A percentile compares a stretch with the other conserved stretches of the same genome.
Evolutionary conservation across 2,329 filamentous ascomycete species (phyloP).

Genomic region (Fusarium subtropicale): DNA sequence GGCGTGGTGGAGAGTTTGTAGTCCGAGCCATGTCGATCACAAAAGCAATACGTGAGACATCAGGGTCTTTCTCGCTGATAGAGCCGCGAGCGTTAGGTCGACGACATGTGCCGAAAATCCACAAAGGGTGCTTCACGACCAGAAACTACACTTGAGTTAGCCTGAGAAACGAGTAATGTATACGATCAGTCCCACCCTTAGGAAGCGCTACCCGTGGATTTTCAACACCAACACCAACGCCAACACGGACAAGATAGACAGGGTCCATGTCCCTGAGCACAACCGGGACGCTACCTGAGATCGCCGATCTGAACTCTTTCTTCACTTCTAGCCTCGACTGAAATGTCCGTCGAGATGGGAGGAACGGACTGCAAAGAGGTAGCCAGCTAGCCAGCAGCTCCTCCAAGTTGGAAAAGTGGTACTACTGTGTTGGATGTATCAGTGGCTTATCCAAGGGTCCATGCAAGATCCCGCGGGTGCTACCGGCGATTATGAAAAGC

Average conservation of each 20-base stretch:
- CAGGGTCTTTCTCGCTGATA: slow-evolving; percentile 14
- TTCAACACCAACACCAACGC: slow-evolving; percentile 22
- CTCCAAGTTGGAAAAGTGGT: slow-evolving; percentile 18
- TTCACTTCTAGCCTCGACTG: slow-evolving; percentile 38
- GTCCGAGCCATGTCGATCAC: slow-evolving; percentile 38
- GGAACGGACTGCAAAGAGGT: slow-evolving; percentile 15
- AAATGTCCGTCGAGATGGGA: slow-evolving; percentile 41
- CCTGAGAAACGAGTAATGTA: slow-evolving; percentile 23
- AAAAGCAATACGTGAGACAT: slow-evolving; percentile 11
- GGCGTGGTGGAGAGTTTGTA: slow-evolving; percentile 1
- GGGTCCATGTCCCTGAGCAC: slow-evolving; percentile 23
- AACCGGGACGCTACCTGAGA: slow-evolving; percentile 19
- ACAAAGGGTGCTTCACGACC: background rate
- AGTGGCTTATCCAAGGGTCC: slow-evolving; percentile 15
- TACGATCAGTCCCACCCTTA: slow-evolving; percentile 16
- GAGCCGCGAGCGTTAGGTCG: background rate
- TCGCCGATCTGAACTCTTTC: slow-evolving; percentile 29
- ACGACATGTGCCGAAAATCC: background rate
- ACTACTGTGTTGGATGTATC: background rate
- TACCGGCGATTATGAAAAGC: slow-evolving; percentile 19
- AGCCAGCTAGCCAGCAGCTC: background rate
- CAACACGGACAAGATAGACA: slow-evolving; percentile 24
- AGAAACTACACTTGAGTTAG: background rate
- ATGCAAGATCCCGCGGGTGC: slow-evolving; percentile 19
- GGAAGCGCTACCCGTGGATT: slow-evolving; percentile 23